Evolutionary conservation across 2,329 filamentous ascomycete species (phyloP).

Genomic region (Epichloe elymi): DNA sequence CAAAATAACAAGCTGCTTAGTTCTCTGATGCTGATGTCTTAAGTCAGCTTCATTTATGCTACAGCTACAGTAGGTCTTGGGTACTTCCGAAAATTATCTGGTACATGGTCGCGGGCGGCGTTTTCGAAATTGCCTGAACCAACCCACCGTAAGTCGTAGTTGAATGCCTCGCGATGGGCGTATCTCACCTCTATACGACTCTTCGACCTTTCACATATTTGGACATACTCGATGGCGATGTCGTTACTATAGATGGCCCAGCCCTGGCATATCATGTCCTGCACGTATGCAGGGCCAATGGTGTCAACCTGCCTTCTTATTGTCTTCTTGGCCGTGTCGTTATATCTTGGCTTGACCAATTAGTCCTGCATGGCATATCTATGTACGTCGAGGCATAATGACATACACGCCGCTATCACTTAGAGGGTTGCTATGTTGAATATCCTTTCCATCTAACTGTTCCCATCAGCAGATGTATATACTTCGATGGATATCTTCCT

Average conservation of each 20-base stretch:
- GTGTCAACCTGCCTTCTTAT: conserved; percentile 48
- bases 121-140: too few relatives aligned
- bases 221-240: conserved; percentile 26
- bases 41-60: too few relatives aligned
- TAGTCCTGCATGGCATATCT: conserved; percentile 40
- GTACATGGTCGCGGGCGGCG: too few relatives aligned
- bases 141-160: not conserved
- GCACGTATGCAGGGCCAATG: conserved; percentile 36
- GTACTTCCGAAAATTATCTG: too few relatives aligned
- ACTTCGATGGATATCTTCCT: conserved; percentile 78
- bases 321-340: conserved; percentile 45
- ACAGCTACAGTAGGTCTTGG: not conserved
- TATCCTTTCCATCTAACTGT: not conserved
- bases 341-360: conserved; percentile 47
- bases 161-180: conserved; percentile 35
- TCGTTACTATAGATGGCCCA: conserved; percentile 60
- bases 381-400: conserved; percentile 37
- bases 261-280: conserved; percentile 64
- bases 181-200: conserved; percentile 40
- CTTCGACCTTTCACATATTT: conserved; percentile 38
- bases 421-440: not conserved
- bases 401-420: not conserved
- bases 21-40: not conserved
- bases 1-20: not conserved
- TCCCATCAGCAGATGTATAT: conserved; percentile 42